Evolutionary conservation across 2,329 filamentous ascomycete species (phyloP).

Genomic region (Talaromyces sp.): DNA sequence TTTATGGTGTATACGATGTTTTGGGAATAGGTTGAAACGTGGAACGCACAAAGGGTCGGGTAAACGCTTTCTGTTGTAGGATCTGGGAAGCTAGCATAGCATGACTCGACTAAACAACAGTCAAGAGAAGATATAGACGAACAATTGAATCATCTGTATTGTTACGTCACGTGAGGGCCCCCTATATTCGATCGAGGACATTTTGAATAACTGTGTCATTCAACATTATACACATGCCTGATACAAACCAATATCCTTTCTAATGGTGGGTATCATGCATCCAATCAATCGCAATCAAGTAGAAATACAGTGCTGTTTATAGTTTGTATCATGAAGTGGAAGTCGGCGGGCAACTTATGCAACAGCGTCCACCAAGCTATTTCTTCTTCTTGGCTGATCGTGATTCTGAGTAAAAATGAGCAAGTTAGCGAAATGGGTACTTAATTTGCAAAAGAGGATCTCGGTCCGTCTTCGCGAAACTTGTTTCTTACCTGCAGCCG

Average conservation of each 20-base stretch:
- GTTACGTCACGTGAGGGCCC: not conserved
- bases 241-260: not conserved
- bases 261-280: not conserved
- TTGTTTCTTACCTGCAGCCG: constrained; percentile 39
- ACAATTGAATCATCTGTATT: not conserved
- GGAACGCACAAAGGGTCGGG: not conserved
- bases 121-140: not conserved
- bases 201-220: not conserved
- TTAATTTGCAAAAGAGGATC: not conserved
- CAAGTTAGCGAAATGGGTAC: not conserved
- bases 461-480: not conserved
- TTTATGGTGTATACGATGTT: not conserved
- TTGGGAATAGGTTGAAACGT: not conserved
- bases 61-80: not conserved
- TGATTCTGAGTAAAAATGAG: constrained; percentile 22
- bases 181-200: not conserved
- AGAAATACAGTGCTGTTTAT: constrained; percentile 1
- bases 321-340: not conserved
- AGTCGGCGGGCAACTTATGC: not conserved
- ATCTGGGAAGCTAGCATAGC: not conserved
- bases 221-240: not conserved
- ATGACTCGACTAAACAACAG: not conserved
- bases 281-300: not conserved
- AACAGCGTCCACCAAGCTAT: constrained; percentile 15
- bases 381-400: constrained; percentile 30